phyloP scores from a whole-genome alignment of 2,329 filamentous ascomycete genomes.

The Pseudocercospora eumusae region DNA sequence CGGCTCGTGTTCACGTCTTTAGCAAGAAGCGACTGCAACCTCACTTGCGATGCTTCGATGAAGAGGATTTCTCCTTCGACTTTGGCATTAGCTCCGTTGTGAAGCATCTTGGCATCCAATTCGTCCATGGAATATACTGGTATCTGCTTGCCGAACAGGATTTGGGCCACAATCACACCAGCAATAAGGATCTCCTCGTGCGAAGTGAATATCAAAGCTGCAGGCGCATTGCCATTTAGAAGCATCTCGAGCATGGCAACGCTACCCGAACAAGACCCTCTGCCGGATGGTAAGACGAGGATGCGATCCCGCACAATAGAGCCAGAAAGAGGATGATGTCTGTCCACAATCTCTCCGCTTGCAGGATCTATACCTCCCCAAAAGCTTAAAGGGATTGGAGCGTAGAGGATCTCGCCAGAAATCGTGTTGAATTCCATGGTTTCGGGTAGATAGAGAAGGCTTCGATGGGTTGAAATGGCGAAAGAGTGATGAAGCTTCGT shows the following conservation, averaged over 20 bases:
- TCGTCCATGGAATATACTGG: constrained; percentile 42
- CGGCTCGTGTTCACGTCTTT: background rate
- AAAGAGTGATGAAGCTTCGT: background rate
- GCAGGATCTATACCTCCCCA: constrained; percentile 49
- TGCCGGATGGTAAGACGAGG: constrained; percentile 50
- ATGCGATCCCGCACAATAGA: constrained; percentile 39
- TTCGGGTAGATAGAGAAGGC: background rate
- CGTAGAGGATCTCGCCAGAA: constrained; percentile 12
- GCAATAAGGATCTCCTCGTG: constrained; percentile 50
- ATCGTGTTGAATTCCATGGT: background rate
- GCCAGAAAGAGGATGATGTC: constrained; percentile 47
- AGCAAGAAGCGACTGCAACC: background rate
- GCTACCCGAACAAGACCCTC: constrained; percentile 53
- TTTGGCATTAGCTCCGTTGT: background rate
- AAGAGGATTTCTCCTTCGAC: background rate
- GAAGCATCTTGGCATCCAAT: constrained; percentile 13
- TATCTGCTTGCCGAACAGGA: constrained; percentile 45
- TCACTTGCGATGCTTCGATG: background rate
- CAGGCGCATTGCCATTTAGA: constrained; percentile 44
- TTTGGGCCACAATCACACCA: constrained; percentile 48
- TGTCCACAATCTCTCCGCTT: constrained; percentile 49
- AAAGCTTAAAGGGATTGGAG: constrained; percentile 44
- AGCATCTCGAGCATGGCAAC: constrained; percentile 50
- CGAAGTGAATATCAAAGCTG: constrained; percentile 47
- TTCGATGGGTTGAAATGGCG: background rate